Percentiles rank a stretch among this genome's conserved stretches.
Conservation (phyloP, 139 green algal species). For the Chlamydomonas eustigma region DNA sequence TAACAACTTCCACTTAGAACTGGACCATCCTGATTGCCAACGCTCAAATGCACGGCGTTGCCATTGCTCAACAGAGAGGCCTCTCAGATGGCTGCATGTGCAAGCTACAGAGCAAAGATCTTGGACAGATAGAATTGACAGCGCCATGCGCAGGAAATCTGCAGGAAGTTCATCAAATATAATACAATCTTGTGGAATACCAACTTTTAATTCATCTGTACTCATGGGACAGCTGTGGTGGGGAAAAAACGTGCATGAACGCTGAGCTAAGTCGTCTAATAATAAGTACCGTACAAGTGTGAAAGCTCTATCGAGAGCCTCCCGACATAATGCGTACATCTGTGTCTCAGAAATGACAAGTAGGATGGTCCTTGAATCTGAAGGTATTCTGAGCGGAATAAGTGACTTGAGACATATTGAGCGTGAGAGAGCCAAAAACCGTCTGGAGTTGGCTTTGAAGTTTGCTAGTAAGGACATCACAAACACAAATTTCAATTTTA, state of each 20-base stretch:
- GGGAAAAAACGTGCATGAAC: too few relatives aligned
- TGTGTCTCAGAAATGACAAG: too few relatives aligned
- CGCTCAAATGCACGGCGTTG: too few relatives aligned
- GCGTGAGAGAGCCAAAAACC: slow-evolving; percentile 5
- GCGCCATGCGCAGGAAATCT: neutral
- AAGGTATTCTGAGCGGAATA: neutral
- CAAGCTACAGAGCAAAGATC: neutral
- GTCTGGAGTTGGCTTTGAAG: slow-evolving; percentile 6
- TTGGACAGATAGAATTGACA: neutral
- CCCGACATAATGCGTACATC: too few relatives aligned
- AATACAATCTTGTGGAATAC: too few relatives aligned
- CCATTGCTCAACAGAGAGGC: neutral
- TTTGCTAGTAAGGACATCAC: neutral
- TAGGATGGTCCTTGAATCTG: too few relatives aligned
- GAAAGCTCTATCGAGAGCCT: too few relatives aligned
- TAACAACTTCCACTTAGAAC: neutral
- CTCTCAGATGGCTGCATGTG: neutral
- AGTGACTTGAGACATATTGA: slow-evolving; percentile 21
- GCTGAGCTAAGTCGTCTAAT: too few relatives aligned
- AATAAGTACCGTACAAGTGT: too few relatives aligned
- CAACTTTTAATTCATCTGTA: too few relatives aligned
- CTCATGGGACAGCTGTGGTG: too few relatives aligned
- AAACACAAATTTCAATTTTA: neutral
- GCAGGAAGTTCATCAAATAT: neutral
- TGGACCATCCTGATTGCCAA: too few relatives aligned